These are phyloP conservation scores for Mycena sanguinolenta DNA, from an alignment of 768 basidiomycete genomes.

Conservation along the genomic window DNA sequence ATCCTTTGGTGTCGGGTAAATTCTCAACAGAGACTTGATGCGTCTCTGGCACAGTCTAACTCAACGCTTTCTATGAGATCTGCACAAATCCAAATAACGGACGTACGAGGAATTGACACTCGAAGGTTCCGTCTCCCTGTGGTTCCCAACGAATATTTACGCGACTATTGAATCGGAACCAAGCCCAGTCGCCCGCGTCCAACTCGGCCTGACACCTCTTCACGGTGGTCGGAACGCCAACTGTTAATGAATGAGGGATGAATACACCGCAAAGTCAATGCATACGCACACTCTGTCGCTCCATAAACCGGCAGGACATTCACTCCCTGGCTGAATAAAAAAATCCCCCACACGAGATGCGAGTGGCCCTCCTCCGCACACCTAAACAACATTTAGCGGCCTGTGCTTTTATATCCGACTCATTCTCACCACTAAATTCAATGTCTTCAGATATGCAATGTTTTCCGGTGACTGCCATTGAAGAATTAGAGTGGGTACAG, in stretches of 20 bases:
- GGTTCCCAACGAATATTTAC: conserved; percentile 49
- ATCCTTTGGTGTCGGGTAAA: conserved; percentile 43
- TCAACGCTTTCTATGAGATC: not conserved
- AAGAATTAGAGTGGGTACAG: conserved; percentile 55
- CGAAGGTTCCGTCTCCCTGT: conserved; percentile 54
- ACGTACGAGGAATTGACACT: conserved; percentile 53
- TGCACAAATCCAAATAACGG: not conserved
- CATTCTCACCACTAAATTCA: conserved; percentile 46
- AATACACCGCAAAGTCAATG: not conserved
- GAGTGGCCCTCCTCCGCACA: conserved; percentile 52
- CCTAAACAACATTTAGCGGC: conserved; percentile 37
- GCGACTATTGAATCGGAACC: conserved; percentile 46
- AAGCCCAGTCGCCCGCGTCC: conserved; percentile 47
- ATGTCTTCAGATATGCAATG: conserved; percentile 43
- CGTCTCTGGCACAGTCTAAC: conserved; percentile 30
- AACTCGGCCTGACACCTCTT: conserved; percentile 30
- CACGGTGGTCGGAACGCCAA: conserved; percentile 38
- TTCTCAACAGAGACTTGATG: conserved; percentile 54
- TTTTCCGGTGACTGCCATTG: conserved; percentile 50
- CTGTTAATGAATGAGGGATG: not conserved
- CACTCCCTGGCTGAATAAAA: conserved; percentile 50
- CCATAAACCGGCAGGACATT: conserved; percentile 51
- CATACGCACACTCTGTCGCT: conserved; percentile 48
- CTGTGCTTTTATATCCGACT: conserved; percentile 8
- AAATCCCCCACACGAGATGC: conserved; percentile 51